Evolutionary conservation across 2,329 filamentous ascomycete genomes (phyloP).

Genomic region (Leptographium lundbergii): DNA sequence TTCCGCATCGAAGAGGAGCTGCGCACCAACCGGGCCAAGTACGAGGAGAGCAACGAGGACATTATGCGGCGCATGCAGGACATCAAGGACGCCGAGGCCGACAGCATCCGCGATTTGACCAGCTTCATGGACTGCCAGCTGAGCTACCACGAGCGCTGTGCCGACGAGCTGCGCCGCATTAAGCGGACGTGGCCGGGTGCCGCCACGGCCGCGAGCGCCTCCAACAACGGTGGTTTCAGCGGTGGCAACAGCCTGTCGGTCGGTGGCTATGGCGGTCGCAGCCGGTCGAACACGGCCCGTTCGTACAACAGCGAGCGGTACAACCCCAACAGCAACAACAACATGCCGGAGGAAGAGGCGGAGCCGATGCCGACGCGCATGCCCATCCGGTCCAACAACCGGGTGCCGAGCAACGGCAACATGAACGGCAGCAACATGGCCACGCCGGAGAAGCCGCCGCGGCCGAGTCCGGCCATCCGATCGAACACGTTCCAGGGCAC

Average conservation of each 20-base stretch:
- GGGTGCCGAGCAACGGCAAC: conserved; percentile 5
- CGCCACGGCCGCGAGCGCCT: conserved; percentile 8
- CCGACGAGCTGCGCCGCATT: conserved; percentile 59
- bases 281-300: conserved; percentile 35
- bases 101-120: conserved; percentile 68
- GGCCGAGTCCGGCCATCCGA: conserved; percentile 23
- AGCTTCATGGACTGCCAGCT: conserved; percentile 80
- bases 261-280: conserved; percentile 20
- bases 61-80: conserved; percentile 89
- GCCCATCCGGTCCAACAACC: conserved; percentile 27
- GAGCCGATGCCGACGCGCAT: conserved; percentile 27
- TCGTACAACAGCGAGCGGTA: conserved; percentile 23
- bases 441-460: conserved; percentile 20
- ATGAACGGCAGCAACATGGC: conserved; percentile 11
- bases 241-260: conserved; percentile 5
- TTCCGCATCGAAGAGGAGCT: conserved; percentile 89
- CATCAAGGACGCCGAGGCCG: conserved; percentile 81
- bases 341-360: conserved; percentile 21
- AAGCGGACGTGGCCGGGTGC: conserved; percentile 30
- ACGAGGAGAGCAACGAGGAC: conserved; percentile 89
- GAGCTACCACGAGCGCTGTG: conserved; percentile 80
- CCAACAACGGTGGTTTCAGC: conserved; percentile 2
- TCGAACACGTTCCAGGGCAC: conserved; percentile 26
- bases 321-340: conserved; percentile 21
- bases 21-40: conserved; percentile 83